Conservation (phyloP, 768 basidiomycete species). For the Boletus coccyginus region DNA sequence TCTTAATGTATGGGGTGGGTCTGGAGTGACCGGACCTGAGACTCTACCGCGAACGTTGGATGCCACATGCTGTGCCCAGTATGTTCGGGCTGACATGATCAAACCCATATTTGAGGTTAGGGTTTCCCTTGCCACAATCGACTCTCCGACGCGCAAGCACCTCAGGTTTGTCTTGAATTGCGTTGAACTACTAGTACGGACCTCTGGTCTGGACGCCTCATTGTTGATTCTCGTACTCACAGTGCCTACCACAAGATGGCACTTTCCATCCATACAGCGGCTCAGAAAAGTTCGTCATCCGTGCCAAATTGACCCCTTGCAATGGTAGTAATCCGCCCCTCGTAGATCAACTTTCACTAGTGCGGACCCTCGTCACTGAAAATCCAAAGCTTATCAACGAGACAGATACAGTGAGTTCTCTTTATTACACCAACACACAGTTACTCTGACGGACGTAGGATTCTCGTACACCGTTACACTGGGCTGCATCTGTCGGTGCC, state of each 20-base stretch:
- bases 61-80: no score
- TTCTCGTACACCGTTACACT: slow-evolving; percentile 78
- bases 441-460: slow-evolving; percentile 44
- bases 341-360: slow-evolving; percentile 67
- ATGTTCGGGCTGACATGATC: background rate
- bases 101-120: slow-evolving; percentile 26
- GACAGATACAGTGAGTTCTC: slow-evolving; percentile 51
- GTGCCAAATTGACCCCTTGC: background rate
- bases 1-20: background rate
- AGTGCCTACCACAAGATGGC: slow-evolving; percentile 33
- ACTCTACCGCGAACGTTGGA: no score
- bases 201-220: background rate
- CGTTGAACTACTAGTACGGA: background rate
- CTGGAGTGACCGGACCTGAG: no score
- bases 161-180: background rate
- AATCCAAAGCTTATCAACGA: slow-evolving; percentile 61
- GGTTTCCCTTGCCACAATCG: slow-evolving; percentile 7
- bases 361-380: slow-evolving; percentile 62
- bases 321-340: background rate
- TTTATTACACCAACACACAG: background rate
- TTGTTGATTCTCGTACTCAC: background rate
- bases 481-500: slow-evolving; percentile 76
- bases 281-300: slow-evolving; percentile 54
- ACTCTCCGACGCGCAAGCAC: slow-evolving; percentile 8
- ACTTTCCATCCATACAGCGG: slow-evolving; percentile 57